Conservation (phyloP, 768 basidiomycete genomes). For the Suillus paluster region DNA sequence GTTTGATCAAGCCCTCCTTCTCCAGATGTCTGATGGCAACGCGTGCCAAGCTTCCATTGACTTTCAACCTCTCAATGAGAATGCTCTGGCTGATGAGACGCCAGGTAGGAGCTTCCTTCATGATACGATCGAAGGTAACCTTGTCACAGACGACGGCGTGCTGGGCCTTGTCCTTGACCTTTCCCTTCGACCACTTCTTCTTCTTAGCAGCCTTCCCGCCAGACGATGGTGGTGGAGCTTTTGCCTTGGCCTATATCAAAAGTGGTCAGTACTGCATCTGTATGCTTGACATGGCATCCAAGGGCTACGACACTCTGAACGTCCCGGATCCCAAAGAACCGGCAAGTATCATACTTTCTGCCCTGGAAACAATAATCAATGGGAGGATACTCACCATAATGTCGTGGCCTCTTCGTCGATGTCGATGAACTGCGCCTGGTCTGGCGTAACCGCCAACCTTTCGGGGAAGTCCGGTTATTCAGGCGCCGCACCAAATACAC, state of each 20-base stretch:
- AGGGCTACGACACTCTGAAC: constrained; percentile 14
- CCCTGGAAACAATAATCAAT: neutral
- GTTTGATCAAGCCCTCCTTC: constrained; percentile 93
- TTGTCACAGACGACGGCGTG: constrained; percentile 97
- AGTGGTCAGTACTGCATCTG: constrained; percentile 25
- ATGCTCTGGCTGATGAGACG: constrained; percentile 97
- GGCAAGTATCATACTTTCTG: neutral
- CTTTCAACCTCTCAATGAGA: constrained; percentile 97
- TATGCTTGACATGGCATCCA: constrained; percentile 26
- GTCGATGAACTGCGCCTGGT: constrained; percentile 18
- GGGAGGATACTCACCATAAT: constrained; percentile 32
- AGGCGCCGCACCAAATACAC: constrained; percentile 23
- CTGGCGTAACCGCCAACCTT: neutral
- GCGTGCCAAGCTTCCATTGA: constrained; percentile 94
- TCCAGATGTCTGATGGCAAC: constrained; percentile 90
- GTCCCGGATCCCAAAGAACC: neutral
- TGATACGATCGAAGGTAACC: constrained; percentile 87
- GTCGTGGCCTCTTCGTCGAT: constrained; percentile 29
- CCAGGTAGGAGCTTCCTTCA: constrained; percentile 99
- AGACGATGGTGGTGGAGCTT: constrained; percentile 63
- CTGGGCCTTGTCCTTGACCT: constrained; percentile 99
- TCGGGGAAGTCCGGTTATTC: constrained; percentile 26
- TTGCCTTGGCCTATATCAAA: constrained; percentile 71
- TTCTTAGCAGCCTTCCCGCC: constrained; percentile 95
- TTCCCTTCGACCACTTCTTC: constrained; percentile 99